Evolutionary conservation across 768 basidiomycete genomes (phyloP).

Genomic region (Tricholoma saponaceum): DNA sequence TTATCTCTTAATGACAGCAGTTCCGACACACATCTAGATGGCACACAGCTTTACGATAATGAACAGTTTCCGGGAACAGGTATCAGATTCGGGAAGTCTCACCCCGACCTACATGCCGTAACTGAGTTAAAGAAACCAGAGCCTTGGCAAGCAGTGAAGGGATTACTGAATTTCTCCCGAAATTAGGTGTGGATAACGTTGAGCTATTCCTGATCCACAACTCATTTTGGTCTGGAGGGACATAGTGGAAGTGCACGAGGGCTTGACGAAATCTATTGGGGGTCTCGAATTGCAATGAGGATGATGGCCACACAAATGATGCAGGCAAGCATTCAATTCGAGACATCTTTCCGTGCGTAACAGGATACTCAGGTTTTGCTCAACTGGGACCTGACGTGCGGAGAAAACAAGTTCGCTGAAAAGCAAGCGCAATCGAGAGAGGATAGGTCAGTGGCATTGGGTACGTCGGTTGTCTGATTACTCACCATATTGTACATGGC

Average conservation of each 20-base stretch:
- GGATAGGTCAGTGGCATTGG: too few species aligned
- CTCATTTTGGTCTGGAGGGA: slow-evolving; percentile 49
- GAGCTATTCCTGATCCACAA: slow-evolving; percentile 64
- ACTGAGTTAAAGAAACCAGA: slow-evolving; percentile 48
- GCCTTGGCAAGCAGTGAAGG: slow-evolving; percentile 42
- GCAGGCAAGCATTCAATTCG: too few species aligned
- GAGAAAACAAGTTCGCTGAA: too few species aligned
- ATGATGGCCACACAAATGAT: too few species aligned
- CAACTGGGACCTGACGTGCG: too few species aligned
- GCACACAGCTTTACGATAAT: slow-evolving; percentile 58
- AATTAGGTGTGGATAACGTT: slow-evolving; percentile 49
- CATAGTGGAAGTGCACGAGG: slow-evolving; percentile 52
- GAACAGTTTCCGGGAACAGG: slow-evolving; percentile 50
- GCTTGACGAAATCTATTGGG: slow-evolving; percentile 55
- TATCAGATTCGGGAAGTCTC: slow-evolving; percentile 46
- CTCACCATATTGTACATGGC: too few species aligned
- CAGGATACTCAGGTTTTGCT: too few species aligned
- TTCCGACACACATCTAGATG: slow-evolving; percentile 54
- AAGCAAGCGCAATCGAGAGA: too few species aligned
- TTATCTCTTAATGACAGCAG: slow-evolving; percentile 54
- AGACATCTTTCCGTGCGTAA: too few species aligned
- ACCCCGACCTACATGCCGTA: slow-evolving; percentile 57
- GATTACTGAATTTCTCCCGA: slow-evolving; percentile 51
- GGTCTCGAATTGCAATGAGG: slow-evolving; percentile 63
- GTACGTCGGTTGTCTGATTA: too few species aligned